These are phyloP conservation scores for Chlorociboria aeruginascens DNA, from an alignment of 495 filamentous ascomycete genomes.

Conservation along the genomic window DNA sequence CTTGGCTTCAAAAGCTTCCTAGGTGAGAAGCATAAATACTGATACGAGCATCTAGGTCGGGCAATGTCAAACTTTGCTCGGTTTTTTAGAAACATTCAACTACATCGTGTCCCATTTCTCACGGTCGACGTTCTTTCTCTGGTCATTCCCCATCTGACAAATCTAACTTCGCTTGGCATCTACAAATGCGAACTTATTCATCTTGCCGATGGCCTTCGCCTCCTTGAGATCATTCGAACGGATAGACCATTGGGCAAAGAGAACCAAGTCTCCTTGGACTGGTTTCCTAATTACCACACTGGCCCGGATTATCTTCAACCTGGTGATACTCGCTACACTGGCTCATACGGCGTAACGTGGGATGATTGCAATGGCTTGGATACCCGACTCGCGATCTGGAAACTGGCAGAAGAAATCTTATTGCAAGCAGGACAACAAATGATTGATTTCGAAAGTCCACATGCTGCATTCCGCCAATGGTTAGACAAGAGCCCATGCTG, in stretches of 20 bases:
- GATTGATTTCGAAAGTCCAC: not conserved
- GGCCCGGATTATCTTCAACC: not conserved
- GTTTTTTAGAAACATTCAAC: constrained; percentile 9
- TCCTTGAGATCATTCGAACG: constrained; percentile 12
- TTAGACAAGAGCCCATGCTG: constrained; percentile 10
- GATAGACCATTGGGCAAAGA: constrained; percentile 4
- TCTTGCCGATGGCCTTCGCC: constrained; percentile 7
- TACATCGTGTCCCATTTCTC: constrained; percentile 14
- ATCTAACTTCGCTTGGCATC: constrained; percentile 9
- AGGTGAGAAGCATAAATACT: not conserved
- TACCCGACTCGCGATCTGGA: constrained; percentile 10
- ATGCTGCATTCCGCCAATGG: constrained; percentile 12
- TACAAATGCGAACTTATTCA: constrained; percentile 18
- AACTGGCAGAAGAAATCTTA: not conserved
- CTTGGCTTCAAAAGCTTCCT: not conserved
- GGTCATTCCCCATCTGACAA: constrained; percentile 14
- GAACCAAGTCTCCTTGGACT: constrained; percentile 10
- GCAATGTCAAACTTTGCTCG: constrained; percentile 9
- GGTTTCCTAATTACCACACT: constrained; percentile 11
- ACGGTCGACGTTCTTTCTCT: constrained; percentile 6
- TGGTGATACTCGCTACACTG: not conserved
- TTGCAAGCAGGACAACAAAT: not conserved
- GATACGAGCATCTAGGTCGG: not conserved
- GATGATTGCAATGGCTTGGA: constrained; percentile 11
- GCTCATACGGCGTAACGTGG: constrained; percentile 14